Evolutionary conservation across 23 red algal species (phyloP), one percentile per base, ranked within the genome.

Genomic region (Gracilariopsis chorda): DNA sequence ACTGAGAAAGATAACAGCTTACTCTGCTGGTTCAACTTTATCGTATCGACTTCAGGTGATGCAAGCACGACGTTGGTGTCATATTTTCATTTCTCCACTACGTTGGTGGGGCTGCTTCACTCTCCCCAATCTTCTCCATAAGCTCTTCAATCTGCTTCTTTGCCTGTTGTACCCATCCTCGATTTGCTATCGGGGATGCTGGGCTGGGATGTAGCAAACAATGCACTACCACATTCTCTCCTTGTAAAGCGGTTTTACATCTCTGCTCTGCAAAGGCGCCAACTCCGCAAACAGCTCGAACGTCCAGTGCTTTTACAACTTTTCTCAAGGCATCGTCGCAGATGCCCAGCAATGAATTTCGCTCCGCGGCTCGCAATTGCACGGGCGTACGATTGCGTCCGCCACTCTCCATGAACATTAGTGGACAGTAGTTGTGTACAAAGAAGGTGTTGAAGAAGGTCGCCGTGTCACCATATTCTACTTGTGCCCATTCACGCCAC

Each of bases 401-500:
- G 43, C 71, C 65, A 14, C 65, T 48, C 59, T 84, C 78, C 72
- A 95, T 48, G 77, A 95, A 95, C 86, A 88, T 82, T 39, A 95
- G 77, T 23, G 93, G 93, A 53, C 93, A 95, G 59, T 95, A 95
- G 37, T 90, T 95, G 62, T 95, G 81, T 24, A 95, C 93, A 58
- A 80, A 95, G 44, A 82, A 88, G 25, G 75, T 69, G 17, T 55
- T 30, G 80, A 95, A 88, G 55, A 95, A 95, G 8, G 78, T 69
- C 8, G 21, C 46, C 0, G 71, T 35, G 7, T 73, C 76, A 40
- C 57, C 77, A 58, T 95, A 86, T 20, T 76, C 75, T 10, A 21
- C 61, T 19, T 55, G 48, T 3, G 89, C 89, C 93, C 93, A 95
- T 52, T 88, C 93, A 11, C 34, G 76, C 93, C 93, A 95, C 52